Evolutionary conservation across 2,329 filamentous ascomycete genomes (phyloP), one percentile per base, ranked within the genome.

Genomic region (Aspergillus candidus): DNA sequence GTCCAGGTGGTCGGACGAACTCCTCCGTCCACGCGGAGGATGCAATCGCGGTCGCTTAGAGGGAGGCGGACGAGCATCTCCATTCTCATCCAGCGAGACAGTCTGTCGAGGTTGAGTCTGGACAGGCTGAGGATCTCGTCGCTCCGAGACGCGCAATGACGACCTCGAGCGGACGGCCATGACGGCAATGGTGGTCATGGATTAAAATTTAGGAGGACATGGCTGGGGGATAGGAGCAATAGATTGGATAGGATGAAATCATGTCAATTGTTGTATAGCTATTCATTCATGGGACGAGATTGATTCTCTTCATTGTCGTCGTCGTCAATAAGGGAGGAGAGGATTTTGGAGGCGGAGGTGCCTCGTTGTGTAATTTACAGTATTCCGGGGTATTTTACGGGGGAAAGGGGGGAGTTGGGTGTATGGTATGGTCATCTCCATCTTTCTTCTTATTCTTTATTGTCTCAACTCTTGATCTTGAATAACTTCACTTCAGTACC

Each of bases 131-230:
- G 51, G 47, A 42, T 55, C 55, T 50, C 52, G 60, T 63, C 60
- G 61, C 57, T 62, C 51, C 45, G 59, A 55, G 52, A 56, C 59
- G 47, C 61, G 61, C 48, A 63, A 54, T 33, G 60, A 60, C 4
- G 61, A 51, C 52, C 58, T 59, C 53, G 61, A 61, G 53, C 60
- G 57, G 49, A 62, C 51, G 42, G 60, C 57, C 63, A 66, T 66
- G 29, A 56, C 33, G 43, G 50, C 48, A 52, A 53, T 46, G 50
- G 43, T 41, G 47, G 47, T 48, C 43, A 46, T 48, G 43, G 37
- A 31, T 22, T 32, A 42, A 18, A 30, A 40, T 40, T 15, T 4
- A 32, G 15, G 36, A 41, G 32, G 32, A 32, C 22, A 27, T 27
- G 22, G 22, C 6, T 10, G 7, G 22, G 22, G 10, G 22, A 7